A percentile compares a stretch with the other conserved stretches of the same genome.
Evolutionary conservation across 148 eudicot species (phyloP).

Genomic region (Cornus florida): DNA sequence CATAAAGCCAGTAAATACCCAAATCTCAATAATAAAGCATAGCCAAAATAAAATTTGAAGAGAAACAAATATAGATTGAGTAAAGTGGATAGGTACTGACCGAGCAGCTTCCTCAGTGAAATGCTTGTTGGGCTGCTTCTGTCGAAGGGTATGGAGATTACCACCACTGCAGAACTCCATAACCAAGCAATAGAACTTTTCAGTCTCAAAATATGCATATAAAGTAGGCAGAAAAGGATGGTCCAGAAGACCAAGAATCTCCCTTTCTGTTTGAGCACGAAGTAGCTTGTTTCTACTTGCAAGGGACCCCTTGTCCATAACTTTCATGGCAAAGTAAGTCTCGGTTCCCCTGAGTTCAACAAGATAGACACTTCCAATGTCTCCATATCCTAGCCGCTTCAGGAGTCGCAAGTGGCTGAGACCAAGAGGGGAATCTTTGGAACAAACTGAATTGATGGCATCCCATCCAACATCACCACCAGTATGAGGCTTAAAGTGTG

Average conservation of each 20-base stretch:
- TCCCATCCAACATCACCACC: slow-evolving; percentile 86
- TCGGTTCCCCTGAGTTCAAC: slow-evolving; percentile 69
- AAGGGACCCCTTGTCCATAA: slow-evolving; percentile 88
- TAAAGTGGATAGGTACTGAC: slow-evolving; percentile 31
- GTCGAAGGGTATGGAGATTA: slow-evolving; percentile 84
- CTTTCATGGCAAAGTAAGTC: slow-evolving; percentile 80
- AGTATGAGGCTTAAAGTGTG: slow-evolving; percentile 74
- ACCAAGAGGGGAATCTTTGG: slow-evolving; percentile 56
- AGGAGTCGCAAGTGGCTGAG: slow-evolving; percentile 74
- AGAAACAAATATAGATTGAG: neutral
- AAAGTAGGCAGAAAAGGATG: slow-evolving; percentile 90
- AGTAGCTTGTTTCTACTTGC: slow-evolving; percentile 80
- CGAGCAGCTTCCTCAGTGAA: slow-evolving; percentile 88
- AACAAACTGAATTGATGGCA: slow-evolving; percentile 52
- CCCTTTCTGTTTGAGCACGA: slow-evolving; percentile 84
- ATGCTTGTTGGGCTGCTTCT: slow-evolving; percentile 79
- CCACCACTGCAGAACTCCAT: slow-evolving; percentile 97
- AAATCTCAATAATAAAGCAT: neutral
- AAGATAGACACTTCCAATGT: slow-evolving; percentile 87
- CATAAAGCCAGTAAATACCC: neutral
- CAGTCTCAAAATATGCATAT: slow-evolving; percentile 79
- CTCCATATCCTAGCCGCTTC: slow-evolving; percentile 85
- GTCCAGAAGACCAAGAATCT: slow-evolving; percentile 84
- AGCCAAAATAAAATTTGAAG: neutral
- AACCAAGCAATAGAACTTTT: slow-evolving; percentile 84